phyloP scores from a whole-genome alignment of 2,329 filamentous ascomycete genomes.

The Cadophora gregata region DNA sequence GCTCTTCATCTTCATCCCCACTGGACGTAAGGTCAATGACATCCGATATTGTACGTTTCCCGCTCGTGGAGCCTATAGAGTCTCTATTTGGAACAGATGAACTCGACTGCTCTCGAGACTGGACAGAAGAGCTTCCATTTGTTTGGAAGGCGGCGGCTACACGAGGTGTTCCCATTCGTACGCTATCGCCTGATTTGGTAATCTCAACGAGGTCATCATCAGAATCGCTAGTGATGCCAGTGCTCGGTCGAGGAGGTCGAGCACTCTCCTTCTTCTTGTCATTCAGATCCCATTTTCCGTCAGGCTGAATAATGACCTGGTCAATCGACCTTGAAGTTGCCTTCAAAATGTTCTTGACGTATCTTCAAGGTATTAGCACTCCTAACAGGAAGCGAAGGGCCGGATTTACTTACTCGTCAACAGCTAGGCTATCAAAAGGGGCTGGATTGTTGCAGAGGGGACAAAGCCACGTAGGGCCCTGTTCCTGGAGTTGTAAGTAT shows the following conservation, averaged over 20 bases:
- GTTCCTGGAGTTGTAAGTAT: constrained; percentile 92
- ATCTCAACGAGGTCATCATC: constrained; percentile 59
- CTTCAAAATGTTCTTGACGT: constrained; percentile 84
- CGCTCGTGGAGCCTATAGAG: constrained; percentile 29
- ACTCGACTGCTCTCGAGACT: constrained; percentile 45
- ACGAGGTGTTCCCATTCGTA: constrained; percentile 40
- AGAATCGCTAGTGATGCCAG: constrained; percentile 46
- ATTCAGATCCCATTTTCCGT: constrained; percentile 73
- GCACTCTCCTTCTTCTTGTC: constrained; percentile 33
- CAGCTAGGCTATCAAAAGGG: constrained; percentile 79
- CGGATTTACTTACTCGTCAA: constrained; percentile 74
- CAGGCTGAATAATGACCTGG: constrained; percentile 88
- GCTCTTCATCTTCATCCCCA: constrained; percentile 57
- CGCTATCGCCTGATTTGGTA: constrained; percentile 41
- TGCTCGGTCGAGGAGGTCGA: constrained; percentile 30
- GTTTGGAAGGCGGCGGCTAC: constrained; percentile 34
- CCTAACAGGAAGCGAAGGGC: constrained; percentile 23
- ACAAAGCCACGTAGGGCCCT: constrained; percentile 96
- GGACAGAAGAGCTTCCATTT: constrained; percentile 26
- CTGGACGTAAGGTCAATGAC: constrained; percentile 62
- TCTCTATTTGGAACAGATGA: constrained; percentile 42
- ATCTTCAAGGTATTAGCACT: constrained; percentile 55
- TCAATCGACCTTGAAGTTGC: constrained; percentile 75
- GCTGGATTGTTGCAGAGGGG: constrained; percentile 88
- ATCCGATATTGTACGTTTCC: constrained; percentile 53